These are phyloP conservation scores for Bolboschoenoplectus hybrid DNA, from an alignment of 202 grass and related monocot species.

Conservation along the genomic window DNA sequence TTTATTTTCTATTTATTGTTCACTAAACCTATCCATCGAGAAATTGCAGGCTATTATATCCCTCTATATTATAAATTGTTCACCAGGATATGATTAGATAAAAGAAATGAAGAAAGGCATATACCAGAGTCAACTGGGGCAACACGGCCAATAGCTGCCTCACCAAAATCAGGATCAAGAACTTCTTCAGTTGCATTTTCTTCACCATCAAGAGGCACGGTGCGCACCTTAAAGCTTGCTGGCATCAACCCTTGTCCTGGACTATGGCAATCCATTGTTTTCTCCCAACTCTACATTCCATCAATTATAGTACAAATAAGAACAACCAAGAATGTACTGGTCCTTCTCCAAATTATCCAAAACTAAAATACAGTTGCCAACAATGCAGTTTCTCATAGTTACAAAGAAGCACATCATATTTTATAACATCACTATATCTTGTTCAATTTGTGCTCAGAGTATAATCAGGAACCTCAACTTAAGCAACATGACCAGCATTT, in stretches of 20 bases:
- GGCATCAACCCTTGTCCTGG: slow-evolving; percentile 96
- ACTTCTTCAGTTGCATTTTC: slow-evolving; percentile 84
- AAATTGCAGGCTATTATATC: not conserved
- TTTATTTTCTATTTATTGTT: slow-evolving; percentile 18
- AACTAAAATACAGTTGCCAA: slow-evolving; percentile 3
- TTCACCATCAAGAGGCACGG: slow-evolving; percentile 81
- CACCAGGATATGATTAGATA: not conserved
- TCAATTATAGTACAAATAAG: slow-evolving; percentile 37
- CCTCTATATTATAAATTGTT: not conserved
- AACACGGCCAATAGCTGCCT: slow-evolving; percentile 91
- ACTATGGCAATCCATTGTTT: slow-evolving; percentile 98
- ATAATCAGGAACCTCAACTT: not conserved
- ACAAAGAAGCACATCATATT: not conserved
- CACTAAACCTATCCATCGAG: slow-evolving; percentile 8
- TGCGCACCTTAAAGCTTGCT: slow-evolving; percentile 92
- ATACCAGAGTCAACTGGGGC: slow-evolving; percentile 97
- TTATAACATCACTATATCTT: not conserved
- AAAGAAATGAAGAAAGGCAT: not conserved
- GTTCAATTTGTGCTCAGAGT: slow-evolving; percentile 9
- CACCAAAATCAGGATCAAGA: slow-evolving; percentile 96
- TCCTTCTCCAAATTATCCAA: not conserved
- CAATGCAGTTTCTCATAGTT: not conserved
- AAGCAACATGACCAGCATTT: not conserved
- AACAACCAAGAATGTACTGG: not conserved
- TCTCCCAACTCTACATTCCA: slow-evolving; percentile 85